These are phyloP conservation scores for Aphanomyces invadans DNA, from an alignment of 352 stramenopile genomes.

Conservation along the genomic window DNA sequence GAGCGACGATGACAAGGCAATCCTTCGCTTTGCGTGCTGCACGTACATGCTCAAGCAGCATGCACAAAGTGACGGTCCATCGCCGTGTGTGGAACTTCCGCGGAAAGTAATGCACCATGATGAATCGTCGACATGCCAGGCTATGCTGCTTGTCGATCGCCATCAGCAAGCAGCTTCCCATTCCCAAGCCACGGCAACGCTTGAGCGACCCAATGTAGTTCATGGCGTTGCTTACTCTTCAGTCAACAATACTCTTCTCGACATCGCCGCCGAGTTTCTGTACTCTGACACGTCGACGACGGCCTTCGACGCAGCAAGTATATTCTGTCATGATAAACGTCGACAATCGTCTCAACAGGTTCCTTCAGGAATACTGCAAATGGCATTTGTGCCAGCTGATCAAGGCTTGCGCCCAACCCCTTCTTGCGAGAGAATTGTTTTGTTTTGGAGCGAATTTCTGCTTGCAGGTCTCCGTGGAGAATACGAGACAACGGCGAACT, in stretches of 20 bases:
- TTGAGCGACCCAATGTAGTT: neutral
- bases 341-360: neutral
- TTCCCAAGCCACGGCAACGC: neutral
- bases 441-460: constrained; percentile 14
- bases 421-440: constrained; percentile 2
- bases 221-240: neutral
- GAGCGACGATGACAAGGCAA: neutral
- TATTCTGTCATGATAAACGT: too few relatives aligned
- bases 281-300: neutral
- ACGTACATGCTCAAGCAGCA: constrained; percentile 7
- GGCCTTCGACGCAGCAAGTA: constrained; percentile 3
- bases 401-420: neutral
- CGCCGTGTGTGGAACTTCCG: too few relatives aligned
- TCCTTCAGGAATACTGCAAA: neutral
- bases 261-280: constrained; percentile 1
- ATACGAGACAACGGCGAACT: neutral
- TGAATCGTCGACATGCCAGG: neutral
- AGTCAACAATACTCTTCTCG: neutral
- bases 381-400: neutral
- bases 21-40: constrained; percentile 13
- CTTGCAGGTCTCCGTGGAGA: neutral
- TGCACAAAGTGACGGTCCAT: neutral
- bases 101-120: too few relatives aligned
- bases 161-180: neutral
- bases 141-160: neutral